Base-by-base conservation (phyloP, 2,329 filamentous ascomycete genomes). In the Fusarium chuoi region DNA sequence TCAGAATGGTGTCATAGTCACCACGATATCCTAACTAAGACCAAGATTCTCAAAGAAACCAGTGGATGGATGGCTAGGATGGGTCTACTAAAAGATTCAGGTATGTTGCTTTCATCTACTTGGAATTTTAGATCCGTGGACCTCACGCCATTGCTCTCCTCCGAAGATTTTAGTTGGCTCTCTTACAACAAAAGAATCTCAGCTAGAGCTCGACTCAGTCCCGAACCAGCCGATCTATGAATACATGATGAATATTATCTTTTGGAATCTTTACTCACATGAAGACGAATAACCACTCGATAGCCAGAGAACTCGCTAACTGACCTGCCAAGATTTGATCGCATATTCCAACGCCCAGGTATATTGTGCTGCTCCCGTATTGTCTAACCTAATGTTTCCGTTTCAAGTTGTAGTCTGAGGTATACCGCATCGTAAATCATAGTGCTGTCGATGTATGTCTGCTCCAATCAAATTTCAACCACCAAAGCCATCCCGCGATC, bases 341-440 rank as follows among this genome's bases (percentile, higher is more conserved):
- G 45, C 42, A 45, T 65, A 44, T 59, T 72, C 58, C 41, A 58
- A 74, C 59, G 64, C 49, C 62, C 36, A 72, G 54, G 55, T 71
- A 63, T 74, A 61, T 71, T 70, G 51, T 67, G 57, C 51, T 68
- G 62, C 70, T 65, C 49, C 64, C 54, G 52, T 72, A 22, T 54
- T 74, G 49, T 64, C 71, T 48, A 62, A 63, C 52, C 51, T 49
- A 61, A 51, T 56, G 39, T 55, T 52, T 57, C 58, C 49, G 26
- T 54, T 57, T 51, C 60, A 68, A 61, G 49, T 70, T 63, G 66
- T 70, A 55, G 67, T 62, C 38, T 58, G 59, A 65, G 63, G 58
- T 71, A 59, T 73, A 52, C 70, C 59, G 68, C 60, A 69, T 78
- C 73, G 65, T 79, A 68, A 71, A 62, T 77, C 75, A 73, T 79